Percentiles rank a stretch among this genome's conserved stretches.
These are phyloP conservation scores for Trypanosoma lewisi DNA, from an alignment of 208 protist species.

Conservation along the genomic window DNA sequence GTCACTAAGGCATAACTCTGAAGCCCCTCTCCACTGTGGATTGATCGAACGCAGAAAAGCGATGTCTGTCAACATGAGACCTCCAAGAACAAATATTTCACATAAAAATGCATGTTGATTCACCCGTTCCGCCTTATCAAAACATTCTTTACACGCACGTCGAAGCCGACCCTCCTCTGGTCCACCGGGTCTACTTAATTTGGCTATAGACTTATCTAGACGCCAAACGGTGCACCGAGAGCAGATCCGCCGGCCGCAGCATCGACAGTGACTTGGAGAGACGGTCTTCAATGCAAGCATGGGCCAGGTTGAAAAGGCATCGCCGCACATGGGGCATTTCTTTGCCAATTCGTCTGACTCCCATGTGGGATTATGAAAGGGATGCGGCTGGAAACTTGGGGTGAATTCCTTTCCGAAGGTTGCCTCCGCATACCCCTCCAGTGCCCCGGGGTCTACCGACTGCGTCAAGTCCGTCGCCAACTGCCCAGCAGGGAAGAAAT, in stretches of 20 bases:
- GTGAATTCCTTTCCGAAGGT: conserved; percentile 43
- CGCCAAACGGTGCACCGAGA: conserved; percentile 46
- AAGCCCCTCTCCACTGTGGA: conserved; percentile 58
- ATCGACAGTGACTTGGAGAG: conserved; percentile 60
- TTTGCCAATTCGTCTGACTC: conserved; percentile 48
- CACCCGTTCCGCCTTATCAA: conserved; percentile 39
- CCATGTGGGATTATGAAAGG: conserved; percentile 55
- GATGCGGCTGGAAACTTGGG: conserved; percentile 28
- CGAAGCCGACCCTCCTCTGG: conserved; percentile 49
- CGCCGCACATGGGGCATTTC: conserved; percentile 41
- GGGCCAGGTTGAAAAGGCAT: conserved; percentile 32
- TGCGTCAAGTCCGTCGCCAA: conserved; percentile 26
- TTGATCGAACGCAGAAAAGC: conserved; percentile 61
- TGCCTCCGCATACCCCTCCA: neutral
- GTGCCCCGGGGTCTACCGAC: conserved; percentile 10
- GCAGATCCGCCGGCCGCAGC: conserved; percentile 67
- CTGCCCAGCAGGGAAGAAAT: conserved; percentile 45
- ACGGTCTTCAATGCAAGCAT: conserved; percentile 27
- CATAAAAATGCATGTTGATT: conserved; percentile 63
- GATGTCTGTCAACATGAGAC: conserved; percentile 59
- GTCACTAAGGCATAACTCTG: conserved; percentile 76
- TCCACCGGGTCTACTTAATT: conserved; percentile 56
- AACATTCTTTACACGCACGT: conserved; percentile 60
- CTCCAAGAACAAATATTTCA: conserved; percentile 51
- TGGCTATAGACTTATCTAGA: conserved; percentile 66